Evolutionary conservation across 371 early-diverging fungal species (phyloP), one percentile per base, ranked within the genome.

Genomic region (Sanchytrium tribonematis): DNA sequence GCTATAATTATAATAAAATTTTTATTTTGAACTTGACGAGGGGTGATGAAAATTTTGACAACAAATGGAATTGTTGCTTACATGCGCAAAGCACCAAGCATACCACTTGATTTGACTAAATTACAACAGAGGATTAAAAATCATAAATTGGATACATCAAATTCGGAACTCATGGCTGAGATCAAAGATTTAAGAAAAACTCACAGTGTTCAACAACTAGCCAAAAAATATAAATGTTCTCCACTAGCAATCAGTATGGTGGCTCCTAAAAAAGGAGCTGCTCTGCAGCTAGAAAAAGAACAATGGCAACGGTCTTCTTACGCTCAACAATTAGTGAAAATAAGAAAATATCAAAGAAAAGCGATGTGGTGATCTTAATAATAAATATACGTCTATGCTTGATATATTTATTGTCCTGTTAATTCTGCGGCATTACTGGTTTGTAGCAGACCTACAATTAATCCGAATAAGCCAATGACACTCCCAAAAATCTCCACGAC

Each of bases 401-500:
- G 5, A 12, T 48, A 48, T 22, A 12, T 12, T 48, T 48, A 12
- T 12, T 12, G 48, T 48, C 48, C 48, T 12, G 48, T 22, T 22
- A 48, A 12, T 48, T 48, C 12, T 5, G 12, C 48, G 5, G 48
- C 48, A 48, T 5, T 22, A 22, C 48, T 48, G 5, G 48, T 48
- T 48, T 67, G 68, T 28, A 78, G 31, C n/a, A 78, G 72, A 1
- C 75, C 93, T 66, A 91, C 86, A 72, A 93, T 91, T 66, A 93
- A 81, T 12, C 97, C 97, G 79, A 97, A 97, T 30, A 97, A 83
- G 65, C 97, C 97, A 72, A 97, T 82, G 67, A 92, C 89, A 68
- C 87, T 87, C 28, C 92, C 97, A 74, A 97, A 94, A 77, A 97
- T 97, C 74, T 93, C 97, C 69, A 97, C 87, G 48, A 97, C 89